Evolutionary conservation across 441 rosid species (phyloP).

Genomic region (Macaranga tanarius): DNA sequence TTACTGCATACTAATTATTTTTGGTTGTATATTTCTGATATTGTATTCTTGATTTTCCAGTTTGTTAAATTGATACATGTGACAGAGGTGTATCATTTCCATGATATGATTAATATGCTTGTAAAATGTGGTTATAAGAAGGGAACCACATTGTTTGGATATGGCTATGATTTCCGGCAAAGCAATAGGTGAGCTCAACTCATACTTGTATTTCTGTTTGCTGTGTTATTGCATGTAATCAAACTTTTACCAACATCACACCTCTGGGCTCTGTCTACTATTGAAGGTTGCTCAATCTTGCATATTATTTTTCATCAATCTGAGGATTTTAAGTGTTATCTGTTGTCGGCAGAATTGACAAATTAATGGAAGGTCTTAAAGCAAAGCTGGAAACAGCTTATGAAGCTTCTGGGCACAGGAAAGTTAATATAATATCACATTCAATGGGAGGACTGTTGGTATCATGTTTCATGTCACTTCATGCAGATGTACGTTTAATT

Average conservation of each 20-base stretch:
- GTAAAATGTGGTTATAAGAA: slow-evolving; percentile 74
- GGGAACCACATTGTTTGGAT: slow-evolving; percentile 83
- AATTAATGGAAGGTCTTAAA: slow-evolving; percentile 58
- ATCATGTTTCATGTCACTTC: slow-evolving; percentile 67
- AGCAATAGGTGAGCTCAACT: slow-evolving; percentile 60
- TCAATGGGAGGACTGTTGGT: slow-evolving; percentile 93
- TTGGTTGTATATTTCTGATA: slow-evolving; percentile 17
- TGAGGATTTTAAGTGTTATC: slow-evolving; percentile 18
- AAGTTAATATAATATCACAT: slow-evolving; percentile 75
- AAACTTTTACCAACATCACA: background rate
- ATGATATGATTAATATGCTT: slow-evolving; percentile 86
- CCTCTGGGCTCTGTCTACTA: slow-evolving; percentile 9
- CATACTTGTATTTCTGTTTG: background rate
- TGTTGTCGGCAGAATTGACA: slow-evolving; percentile 55
- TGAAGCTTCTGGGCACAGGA: slow-evolving; percentile 65
- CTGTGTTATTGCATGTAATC: background rate
- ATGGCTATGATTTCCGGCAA: slow-evolving; percentile 92
- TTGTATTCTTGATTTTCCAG: slow-evolving; percentile 38
- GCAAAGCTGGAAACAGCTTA: slow-evolving; percentile 72
- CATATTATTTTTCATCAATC: slow-evolving; percentile 12
- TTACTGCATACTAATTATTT: background rate
- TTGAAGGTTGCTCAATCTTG: slow-evolving; percentile 6
- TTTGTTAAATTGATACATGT: slow-evolving; percentile 56
- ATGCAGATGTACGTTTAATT: slow-evolving; percentile 52
- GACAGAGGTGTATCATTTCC: slow-evolving; percentile 73